These are phyloP conservation scores for Rauvolfia tetraphylla DNA, from an alignment of 257 asterid genomes.

Conservation along the genomic window DNA sequence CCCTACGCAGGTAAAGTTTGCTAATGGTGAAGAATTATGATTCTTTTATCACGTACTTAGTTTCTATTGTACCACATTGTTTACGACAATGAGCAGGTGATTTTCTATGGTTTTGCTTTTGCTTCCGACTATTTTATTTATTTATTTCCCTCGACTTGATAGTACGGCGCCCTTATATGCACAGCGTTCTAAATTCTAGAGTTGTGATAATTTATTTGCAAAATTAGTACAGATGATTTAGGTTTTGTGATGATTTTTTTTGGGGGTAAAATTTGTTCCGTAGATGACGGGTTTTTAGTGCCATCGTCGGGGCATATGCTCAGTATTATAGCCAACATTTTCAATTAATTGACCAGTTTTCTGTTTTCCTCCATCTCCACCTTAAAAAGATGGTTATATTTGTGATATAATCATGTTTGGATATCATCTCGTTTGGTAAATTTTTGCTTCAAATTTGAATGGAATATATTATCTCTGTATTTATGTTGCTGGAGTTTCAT, in stretches of 20 bases:
- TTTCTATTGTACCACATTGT: neutral
- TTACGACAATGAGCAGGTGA: neutral
- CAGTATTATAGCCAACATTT: neutral
- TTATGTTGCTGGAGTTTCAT: neutral
- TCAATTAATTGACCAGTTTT: neutral
- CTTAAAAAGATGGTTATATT: neutral
- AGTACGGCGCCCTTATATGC: neutral
- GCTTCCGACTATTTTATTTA: neutral
- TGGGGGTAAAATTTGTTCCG: too few relatives aligned
- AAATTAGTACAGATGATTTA: neutral
- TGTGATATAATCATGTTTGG: neutral
- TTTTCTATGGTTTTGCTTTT: neutral
- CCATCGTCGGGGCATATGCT: too few relatives aligned
- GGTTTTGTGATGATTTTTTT: neutral
- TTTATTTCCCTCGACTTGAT: neutral
- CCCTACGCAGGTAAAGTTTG: slow-evolving; percentile 5
- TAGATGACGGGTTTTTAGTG: too few relatives aligned
- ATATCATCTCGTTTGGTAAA: neutral
- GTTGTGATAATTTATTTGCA: neutral
- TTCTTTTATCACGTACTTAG: neutral
- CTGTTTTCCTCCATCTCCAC: neutral
- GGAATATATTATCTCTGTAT: neutral
- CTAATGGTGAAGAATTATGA: neutral
- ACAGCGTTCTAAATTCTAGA: too few relatives aligned
- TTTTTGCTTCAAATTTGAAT: neutral